Percentiles rank a stretch among this genome's conserved stretches.
These are phyloP conservation scores for Salix brachista DNA, from an alignment of 345 rosid genomes.

Conservation along the genomic window DNA sequence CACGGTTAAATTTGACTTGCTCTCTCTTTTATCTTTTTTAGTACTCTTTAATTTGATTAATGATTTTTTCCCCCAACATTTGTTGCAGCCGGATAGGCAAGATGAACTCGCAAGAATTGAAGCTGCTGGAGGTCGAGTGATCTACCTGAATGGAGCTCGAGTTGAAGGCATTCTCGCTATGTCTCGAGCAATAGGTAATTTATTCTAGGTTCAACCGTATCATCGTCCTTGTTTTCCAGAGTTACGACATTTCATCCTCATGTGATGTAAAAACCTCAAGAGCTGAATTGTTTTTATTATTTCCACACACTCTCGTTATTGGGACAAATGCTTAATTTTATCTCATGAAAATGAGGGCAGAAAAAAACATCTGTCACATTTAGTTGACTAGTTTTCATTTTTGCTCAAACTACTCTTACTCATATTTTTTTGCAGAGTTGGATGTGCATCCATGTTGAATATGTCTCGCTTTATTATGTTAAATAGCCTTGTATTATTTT, in stretches of 20 bases:
- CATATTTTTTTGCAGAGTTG: not conserved
- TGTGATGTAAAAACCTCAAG: not conserved
- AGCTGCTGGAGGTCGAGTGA: slow-evolving; percentile 69
- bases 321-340: not conserved
- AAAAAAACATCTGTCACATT: not conserved
- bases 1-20: not conserved
- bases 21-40: not conserved
- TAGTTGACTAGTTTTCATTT: not conserved
- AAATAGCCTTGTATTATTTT: not conserved
- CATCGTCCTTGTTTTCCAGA: not conserved
- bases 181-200: slow-evolving; percentile 81
- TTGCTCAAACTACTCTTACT: not conserved
- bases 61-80: not conserved
- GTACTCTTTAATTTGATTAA: not conserved
- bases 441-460: not conserved
- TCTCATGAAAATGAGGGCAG: not conserved
- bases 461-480: not conserved
- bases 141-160: slow-evolving; percentile 53
- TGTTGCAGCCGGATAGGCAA: slow-evolving; percentile 65
- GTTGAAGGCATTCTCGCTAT: slow-evolving; percentile 85
- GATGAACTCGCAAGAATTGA: slow-evolving; percentile 71
- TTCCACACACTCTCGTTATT: not conserved
- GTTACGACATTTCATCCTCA: not conserved
- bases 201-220: slow-evolving; percentile 2
- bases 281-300: not conserved